Conservation (phyloP, 2,329 filamentous ascomycete genomes). For the Penicillium brasilianum region DNA sequence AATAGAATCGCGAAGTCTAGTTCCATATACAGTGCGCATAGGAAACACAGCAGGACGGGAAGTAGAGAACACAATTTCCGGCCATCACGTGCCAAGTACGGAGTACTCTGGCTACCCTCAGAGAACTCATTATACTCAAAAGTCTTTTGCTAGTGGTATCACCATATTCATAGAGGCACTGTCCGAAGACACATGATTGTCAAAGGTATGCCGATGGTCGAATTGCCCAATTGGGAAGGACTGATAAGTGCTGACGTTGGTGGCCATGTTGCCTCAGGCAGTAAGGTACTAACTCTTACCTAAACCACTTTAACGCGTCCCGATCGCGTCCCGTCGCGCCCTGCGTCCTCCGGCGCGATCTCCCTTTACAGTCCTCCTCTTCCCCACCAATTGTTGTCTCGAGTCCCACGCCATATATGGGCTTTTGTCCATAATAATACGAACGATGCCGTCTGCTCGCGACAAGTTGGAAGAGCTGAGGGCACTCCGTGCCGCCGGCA, state of each 20-base stretch:
- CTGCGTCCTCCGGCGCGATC: slow-evolving; percentile 19
- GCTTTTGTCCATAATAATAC: slow-evolving; percentile 18
- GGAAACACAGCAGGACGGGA: too few relatives aligned
- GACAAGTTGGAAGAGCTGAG: slow-evolving; percentile 70
- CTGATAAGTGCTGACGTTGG: background rate
- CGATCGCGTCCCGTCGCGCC: slow-evolving; percentile 25
- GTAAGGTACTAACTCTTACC: slow-evolving; percentile 13
- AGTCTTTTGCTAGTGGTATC: too few relatives aligned
- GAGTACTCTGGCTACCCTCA: too few relatives aligned
- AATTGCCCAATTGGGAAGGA: background rate
- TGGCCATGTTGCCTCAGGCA: background rate
- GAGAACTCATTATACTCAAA: too few relatives aligned
- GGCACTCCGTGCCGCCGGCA: slow-evolving; percentile 83
- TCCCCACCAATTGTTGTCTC: slow-evolving; percentile 27
- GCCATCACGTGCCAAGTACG: too few relatives aligned
- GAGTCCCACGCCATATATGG: slow-evolving; percentile 21
- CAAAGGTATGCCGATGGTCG: background rate
- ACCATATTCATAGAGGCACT: too few relatives aligned
- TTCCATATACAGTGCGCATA: too few relatives aligned
- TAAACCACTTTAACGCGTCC: slow-evolving; percentile 29
- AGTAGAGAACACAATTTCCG: too few relatives aligned
- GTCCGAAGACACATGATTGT: background rate
- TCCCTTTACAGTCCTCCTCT: slow-evolving; percentile 21
- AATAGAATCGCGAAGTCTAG: too few relatives aligned
- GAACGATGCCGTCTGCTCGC: slow-evolving; percentile 40